Evolutionary conservation across 306 rosid species (phyloP), one percentile per base, ranked within the genome.

Genomic region (Casuarina glauca): DNA sequence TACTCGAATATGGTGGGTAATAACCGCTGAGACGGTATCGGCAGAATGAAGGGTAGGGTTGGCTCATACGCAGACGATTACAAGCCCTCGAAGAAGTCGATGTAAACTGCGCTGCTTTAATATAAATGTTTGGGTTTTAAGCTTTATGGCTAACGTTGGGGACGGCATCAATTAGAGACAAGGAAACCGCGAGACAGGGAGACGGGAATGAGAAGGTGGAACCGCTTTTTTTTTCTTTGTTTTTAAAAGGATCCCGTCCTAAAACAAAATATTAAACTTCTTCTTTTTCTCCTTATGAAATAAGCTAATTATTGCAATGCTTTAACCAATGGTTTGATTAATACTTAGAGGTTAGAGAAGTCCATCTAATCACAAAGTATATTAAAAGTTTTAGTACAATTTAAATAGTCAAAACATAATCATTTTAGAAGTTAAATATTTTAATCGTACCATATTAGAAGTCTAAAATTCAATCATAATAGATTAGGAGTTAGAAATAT

Each of bases 31-130:
- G 70, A 60, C n/a, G 49, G 66, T 42, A 39, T 32, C 42, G 62
- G 53, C 69, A 69, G 50, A 43, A 66, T 43, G 5, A 41, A 68
- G 62, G 45, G 50, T 53, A 64, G 49, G 3, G 39, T 64, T 72
- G 32, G 52, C 58, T 12, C 55, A 9, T 43, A 8, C 48, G 70
- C 0, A 57, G 41, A 5, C 6, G 19, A 13, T 35, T 62, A 68
- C 57, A 69, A 26, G 15, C 12, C 5, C 12, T 50, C 54, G 52
- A 66, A 70, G 70, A 74, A 62, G 19, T 58, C 19, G 39, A 26
- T 58, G 16, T 26, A 26, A 26, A 58, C 20, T 19, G 10, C 64
- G 38, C 64, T 26, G 20, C 17, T 4, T 13, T 13, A 52, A 16
- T 52, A 52, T 52, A 52, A 52, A 13, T 52, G n/a, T 52, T 16